Evolutionary conservation across 257 asterid species (phyloP).

Genomic region (Fraxinus americana): DNA sequence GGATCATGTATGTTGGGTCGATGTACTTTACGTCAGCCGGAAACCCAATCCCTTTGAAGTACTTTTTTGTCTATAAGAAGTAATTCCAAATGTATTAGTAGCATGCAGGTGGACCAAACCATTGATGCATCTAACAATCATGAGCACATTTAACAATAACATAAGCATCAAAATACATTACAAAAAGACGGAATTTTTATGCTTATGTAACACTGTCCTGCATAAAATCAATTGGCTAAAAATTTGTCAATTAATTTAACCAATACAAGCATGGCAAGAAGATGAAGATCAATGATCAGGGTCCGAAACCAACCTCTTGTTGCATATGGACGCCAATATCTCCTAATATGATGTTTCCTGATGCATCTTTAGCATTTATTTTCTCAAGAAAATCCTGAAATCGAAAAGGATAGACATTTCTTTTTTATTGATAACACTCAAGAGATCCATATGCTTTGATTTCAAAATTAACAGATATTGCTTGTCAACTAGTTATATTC

Average conservation of each 20-base stretch:
- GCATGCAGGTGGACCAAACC: conserved; percentile 1
- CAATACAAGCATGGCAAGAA: not conserved
- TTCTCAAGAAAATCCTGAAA: conserved; percentile 72
- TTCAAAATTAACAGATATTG: not conserved
- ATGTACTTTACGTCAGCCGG: conserved; percentile 91
- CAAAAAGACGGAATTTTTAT: not conserved
- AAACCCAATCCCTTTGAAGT: conserved; percentile 68
- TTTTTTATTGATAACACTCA: not conserved
- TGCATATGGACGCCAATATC: conserved; percentile 86
- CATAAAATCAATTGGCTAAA: not conserved
- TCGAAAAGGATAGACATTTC: not conserved
- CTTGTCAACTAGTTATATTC: not conserved
- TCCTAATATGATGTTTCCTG: conserved; percentile 79
- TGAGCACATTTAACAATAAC: not conserved
- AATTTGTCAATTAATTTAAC: not conserved
- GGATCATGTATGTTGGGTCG: conserved; percentile 97
- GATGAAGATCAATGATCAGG: conserved; percentile 14
- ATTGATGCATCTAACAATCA: too few relatives aligned
- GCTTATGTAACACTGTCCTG: not conserved
- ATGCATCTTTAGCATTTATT: conserved; percentile 88
- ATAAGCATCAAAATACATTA: not conserved
- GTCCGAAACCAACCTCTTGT: conserved; percentile 65
- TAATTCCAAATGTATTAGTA: conserved; percentile 20
- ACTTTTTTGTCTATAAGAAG: conserved; percentile 67
- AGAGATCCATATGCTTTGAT: not conserved